phyloP scores from a whole-genome alignment of 139 green algal genomes.

The Closterium sp. region DNA sequence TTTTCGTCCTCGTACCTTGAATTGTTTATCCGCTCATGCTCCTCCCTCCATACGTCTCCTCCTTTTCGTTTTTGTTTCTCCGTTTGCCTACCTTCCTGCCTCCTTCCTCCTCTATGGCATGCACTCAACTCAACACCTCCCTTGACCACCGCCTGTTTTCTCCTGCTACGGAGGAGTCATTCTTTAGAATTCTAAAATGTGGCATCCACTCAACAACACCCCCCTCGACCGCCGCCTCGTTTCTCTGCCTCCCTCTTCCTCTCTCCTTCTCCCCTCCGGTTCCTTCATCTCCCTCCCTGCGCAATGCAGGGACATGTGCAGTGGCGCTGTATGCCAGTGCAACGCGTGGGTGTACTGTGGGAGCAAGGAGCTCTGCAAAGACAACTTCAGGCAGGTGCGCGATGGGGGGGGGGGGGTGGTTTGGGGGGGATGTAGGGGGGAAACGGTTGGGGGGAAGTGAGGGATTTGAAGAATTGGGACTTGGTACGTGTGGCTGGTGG shows the following conservation, averaged over 20 bases:
- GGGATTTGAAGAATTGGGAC: no score
- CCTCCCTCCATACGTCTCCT: background rate
- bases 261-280: background rate
- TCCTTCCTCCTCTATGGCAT: no score
- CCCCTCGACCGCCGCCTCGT: background rate
- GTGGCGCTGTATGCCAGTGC: slow-evolving; percentile 24
- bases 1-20: no score
- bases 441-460: background rate
- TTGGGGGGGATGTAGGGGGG: background rate
- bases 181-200: no score
- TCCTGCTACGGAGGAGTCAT: no score
- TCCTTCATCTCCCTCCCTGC: background rate
- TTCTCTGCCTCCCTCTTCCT: background rate
- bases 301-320: background rate
- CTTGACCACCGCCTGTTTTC: no score
- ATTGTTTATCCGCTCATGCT: background rate
- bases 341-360: slow-evolving; percentile 50
- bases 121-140: no score
- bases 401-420: background rate
- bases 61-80: background rate
- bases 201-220: no score
- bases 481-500: no score
- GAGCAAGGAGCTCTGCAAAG: slow-evolving; percentile 23
- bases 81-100: no score
- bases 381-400: slow-evolving; percentile 25